Evolutionary conservation across 2,329 filamentous ascomycete genomes (phyloP).

Genomic region (Venturia oleaginea): DNA sequence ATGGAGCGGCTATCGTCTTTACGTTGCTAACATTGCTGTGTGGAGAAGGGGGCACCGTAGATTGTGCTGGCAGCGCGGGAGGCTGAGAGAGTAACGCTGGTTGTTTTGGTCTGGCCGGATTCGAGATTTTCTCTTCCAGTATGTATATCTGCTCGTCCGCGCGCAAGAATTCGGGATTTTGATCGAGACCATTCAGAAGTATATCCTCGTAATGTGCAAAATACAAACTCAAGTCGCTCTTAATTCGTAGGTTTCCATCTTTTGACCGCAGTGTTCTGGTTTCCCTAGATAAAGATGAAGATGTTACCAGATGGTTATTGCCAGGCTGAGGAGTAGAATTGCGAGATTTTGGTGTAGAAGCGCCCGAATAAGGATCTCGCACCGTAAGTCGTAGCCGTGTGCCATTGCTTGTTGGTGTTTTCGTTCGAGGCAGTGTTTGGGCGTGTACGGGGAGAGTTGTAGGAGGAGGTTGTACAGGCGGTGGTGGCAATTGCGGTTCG

Average conservation of each 20-base stretch:
- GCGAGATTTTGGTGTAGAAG: background rate
- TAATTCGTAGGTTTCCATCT: conserved; percentile 70
- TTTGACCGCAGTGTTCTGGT: conserved; percentile 77
- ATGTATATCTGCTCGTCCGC: conserved; percentile 65
- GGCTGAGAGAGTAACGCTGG: conserved; percentile 21
- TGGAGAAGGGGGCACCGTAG: background rate
- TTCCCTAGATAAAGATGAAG: conserved; percentile 23
- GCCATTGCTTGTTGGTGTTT: conserved; percentile 7
- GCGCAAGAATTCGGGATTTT: conserved; percentile 70
- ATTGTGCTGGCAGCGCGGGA: background rate
- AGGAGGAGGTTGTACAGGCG: background rate
- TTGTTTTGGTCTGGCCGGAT: conserved; percentile 19
- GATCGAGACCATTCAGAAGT: conserved; percentile 67
- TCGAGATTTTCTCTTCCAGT: conserved; percentile 44
- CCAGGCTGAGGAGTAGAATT: background rate
- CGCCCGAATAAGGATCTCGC: background rate
- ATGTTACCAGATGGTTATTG: background rate
- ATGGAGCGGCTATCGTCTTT: conserved; percentile 6
- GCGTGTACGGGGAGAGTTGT: background rate
- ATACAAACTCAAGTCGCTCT: conserved; percentile 84
- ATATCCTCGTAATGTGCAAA: conserved; percentile 93
- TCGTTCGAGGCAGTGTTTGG: background rate
- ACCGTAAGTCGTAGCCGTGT: conserved; percentile 1
- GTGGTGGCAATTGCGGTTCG: background rate
- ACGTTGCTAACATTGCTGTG: conserved; percentile 7